Conservation (phyloP, 352 stramenopile species). For the Pseudoperonospora humuli region DNA sequence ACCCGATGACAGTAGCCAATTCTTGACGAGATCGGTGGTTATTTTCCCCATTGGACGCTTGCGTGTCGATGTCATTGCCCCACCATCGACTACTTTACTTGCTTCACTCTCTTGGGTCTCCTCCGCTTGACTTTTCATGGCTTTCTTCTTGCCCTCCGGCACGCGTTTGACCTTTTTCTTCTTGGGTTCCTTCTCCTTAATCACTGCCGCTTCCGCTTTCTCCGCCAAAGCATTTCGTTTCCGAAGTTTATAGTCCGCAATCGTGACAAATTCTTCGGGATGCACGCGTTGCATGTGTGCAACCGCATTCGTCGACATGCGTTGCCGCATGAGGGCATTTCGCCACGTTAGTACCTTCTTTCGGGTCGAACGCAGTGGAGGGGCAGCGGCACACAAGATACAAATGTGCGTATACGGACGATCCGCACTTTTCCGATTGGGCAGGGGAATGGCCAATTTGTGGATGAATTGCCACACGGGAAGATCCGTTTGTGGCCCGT, state of each 20-base stretch:
- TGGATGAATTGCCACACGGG: slow-evolving; percentile 36
- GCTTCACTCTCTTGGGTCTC: background rate
- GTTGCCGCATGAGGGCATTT: slow-evolving; percentile 26
- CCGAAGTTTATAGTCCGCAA: slow-evolving; percentile 16
- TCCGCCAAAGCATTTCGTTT: slow-evolving; percentile 8
- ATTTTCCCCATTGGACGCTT: slow-evolving; percentile 7
- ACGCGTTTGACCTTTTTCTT: slow-evolving; percentile 17
- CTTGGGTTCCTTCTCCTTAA: background rate
- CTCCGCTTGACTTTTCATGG: background rate
- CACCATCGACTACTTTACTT: background rate
- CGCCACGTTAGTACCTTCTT: slow-evolving; percentile 14
- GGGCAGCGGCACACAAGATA: slow-evolving; percentile 16
- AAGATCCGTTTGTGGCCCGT: slow-evolving; percentile 23
- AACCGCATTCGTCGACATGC: slow-evolving; percentile 35
- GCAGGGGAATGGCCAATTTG: slow-evolving; percentile 13
- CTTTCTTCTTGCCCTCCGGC: slow-evolving; percentile 4
- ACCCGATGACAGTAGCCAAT: slow-evolving; percentile 26
- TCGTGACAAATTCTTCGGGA: slow-evolving; percentile 15
- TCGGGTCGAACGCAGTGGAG: slow-evolving; percentile 1
- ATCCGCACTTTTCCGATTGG: slow-evolving; percentile 11
- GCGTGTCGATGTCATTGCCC: background rate
- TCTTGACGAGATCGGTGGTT: slow-evolving; percentile 12
- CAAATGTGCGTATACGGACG: slow-evolving; percentile 30
- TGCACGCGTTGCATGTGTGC: slow-evolving; percentile 28
- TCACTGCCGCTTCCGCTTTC: background rate